Evolutionary conservation across 768 basidiomycete genomes (phyloP).

Genomic region (Lactarius sanguifluus): DNA sequence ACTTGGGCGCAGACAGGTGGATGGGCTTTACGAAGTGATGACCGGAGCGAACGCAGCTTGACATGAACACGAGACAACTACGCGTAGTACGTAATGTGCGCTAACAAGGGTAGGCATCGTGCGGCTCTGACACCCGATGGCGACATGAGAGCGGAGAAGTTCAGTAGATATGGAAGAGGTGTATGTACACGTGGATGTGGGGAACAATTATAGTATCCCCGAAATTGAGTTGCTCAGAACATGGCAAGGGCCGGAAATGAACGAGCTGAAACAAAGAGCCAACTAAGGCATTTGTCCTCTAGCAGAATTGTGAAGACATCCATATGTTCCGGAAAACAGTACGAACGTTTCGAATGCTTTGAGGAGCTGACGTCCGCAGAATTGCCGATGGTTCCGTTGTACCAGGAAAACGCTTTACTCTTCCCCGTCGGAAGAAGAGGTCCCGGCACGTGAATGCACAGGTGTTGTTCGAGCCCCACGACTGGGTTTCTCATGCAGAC

Average conservation of each 20-base stretch:
- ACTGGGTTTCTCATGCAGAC: slow-evolving; percentile 14
- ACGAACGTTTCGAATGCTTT: background rate
- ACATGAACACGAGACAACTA: slow-evolving; percentile 1
- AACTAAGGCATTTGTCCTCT: background rate
- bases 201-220: background rate
- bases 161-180: background rate
- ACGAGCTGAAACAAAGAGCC: background rate
- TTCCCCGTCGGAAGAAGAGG: slow-evolving; percentile 1
- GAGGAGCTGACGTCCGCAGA: background rate
- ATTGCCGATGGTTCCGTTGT: background rate
- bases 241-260: background rate
- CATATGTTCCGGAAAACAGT: too few species aligned
- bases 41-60: slow-evolving; percentile 32
- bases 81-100: background rate
- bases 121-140: background rate
- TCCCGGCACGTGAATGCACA: background rate
- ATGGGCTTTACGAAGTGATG: slow-evolving; percentile 72
- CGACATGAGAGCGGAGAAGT: background rate
- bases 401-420: background rate
- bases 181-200: background rate
- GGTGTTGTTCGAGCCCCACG: background rate
- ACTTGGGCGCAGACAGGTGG: slow-evolving; percentile 52
- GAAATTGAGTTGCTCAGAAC: background rate
- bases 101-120: background rate
- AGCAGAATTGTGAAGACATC: background rate